Evolutionary conservation across 2,329 filamentous ascomycete species (phyloP), one percentile per base, ranked within the genome.

Genomic region (Zarea fungicola): DNA sequence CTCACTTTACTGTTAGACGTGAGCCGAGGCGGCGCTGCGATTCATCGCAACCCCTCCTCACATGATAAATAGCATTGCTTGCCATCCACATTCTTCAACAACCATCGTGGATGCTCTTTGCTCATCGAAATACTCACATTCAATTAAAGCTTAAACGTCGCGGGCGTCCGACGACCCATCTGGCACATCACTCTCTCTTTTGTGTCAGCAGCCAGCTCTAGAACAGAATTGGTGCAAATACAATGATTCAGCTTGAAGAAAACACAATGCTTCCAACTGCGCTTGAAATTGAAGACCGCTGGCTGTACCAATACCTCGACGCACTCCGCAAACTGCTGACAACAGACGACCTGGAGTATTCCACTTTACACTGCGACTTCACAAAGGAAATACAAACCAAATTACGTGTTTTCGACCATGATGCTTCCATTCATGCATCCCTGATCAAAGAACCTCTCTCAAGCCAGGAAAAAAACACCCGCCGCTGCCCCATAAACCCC

Each of bases 211-310:
- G n/a, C n/a, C n/a, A n/a, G n/a, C n/a, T n/a, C n/a, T n/a, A n/a
- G n/a, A n/a, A n/a, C n/a, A n/a, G n/a, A n/a, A n/a, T n/a, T n/a
- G n/a, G n/a, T n/a, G n/a, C n/a, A n/a, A n/a, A n/a, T n/a, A n/a
- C n/a, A n/a, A n/a, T n/a, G n/a, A n/a, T n/a, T n/a, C 18, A 18
- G 16, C 8, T 32, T 26, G 13, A 23, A 10, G 4, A 16, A 9
- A 26, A 13, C n/a, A 42, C 22, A 13, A 69, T 69, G 67, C 59
- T 60, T 22, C 56, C 58, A 4, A 58, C 56, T 42, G 53, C 62
- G 5, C 52, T 60, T 14, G 61, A 66, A 39, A 56, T 68, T 14
- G 60, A 67, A 50, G 47, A 56, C 25, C 68, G 65, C 61, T 69
- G 66, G 66, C 57, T 65, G 26, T 54, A 48, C 6, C 44, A 39